Percentiles rank a stretch among this genome's conserved stretches.
These are phyloP conservation scores for Candida michaelii DNA, from an alignment of 805 yeast genomes.

Conservation along the genomic window DNA sequence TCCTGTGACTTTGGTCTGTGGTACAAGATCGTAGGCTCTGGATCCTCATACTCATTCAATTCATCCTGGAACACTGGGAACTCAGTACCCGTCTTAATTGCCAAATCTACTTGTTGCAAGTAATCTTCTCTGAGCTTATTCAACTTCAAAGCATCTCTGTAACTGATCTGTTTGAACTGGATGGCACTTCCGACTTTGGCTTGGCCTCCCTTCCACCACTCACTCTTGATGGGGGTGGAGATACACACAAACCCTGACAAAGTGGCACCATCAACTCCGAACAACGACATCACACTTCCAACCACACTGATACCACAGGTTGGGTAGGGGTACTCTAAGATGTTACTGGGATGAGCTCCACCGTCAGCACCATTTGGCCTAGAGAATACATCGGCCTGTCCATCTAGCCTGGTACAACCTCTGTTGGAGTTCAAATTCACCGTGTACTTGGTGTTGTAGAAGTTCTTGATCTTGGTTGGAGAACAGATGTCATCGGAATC, in stretches of 20 bases:
- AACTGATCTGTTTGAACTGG: slow-evolving; percentile 67
- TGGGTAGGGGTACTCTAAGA: slow-evolving; percentile 95
- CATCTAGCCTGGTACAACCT: slow-evolving; percentile 90
- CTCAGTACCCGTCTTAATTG: slow-evolving; percentile 67
- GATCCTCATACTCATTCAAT: slow-evolving; percentile 11
- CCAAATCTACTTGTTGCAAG: slow-evolving; percentile 7
- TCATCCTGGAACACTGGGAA: slow-evolving; percentile 13
- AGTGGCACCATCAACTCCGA: slow-evolving; percentile 96
- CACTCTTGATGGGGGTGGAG: slow-evolving; percentile 92
- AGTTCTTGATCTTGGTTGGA: slow-evolving; percentile 69
- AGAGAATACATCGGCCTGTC: slow-evolving; percentile 98
- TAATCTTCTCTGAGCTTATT: slow-evolving; percentile 10
- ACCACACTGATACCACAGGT: slow-evolving; percentile 96
- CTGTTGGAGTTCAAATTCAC: slow-evolving; percentile 96
- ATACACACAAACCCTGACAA: slow-evolving; percentile 97
- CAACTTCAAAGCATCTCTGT: slow-evolving; percentile 11
- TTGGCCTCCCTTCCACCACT: slow-evolving; percentile 98
- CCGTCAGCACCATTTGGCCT: slow-evolving; percentile 95
- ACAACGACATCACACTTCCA: slow-evolving; percentile 95
- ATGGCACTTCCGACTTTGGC: slow-evolving; percentile 89
- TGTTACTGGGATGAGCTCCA: slow-evolving; percentile 95
- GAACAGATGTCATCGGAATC: slow-evolving; percentile 61
- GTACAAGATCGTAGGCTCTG: slow-evolving; percentile 9
- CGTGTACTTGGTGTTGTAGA: slow-evolving; percentile 63
- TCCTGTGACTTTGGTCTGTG: slow-evolving; percentile 7